Evolutionary conservation across 2,329 filamentous ascomycete species (phyloP).

Genomic region (Phialophora macrospora): DNA sequence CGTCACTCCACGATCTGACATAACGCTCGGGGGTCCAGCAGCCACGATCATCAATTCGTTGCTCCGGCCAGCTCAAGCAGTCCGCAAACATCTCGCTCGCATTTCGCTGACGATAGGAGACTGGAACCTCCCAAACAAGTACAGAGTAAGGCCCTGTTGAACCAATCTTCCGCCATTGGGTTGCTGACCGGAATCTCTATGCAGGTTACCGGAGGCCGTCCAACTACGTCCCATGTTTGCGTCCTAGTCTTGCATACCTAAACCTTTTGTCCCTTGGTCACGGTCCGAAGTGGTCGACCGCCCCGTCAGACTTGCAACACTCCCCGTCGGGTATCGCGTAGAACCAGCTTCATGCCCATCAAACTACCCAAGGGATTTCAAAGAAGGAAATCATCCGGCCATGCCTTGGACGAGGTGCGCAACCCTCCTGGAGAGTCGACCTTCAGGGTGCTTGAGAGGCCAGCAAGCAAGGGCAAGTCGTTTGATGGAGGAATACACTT

Average conservation of each 20-base stretch:
- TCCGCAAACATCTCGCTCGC: neutral
- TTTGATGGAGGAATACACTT: slow-evolving; percentile 47
- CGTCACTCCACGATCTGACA: slow-evolving; percentile 9
- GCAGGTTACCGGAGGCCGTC: slow-evolving; percentile 30
- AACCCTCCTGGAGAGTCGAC: slow-evolving; percentile 47
- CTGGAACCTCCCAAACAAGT: neutral
- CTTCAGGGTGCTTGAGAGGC: slow-evolving; percentile 61
- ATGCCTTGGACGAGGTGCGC: slow-evolving; percentile 56
- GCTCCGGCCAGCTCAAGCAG: neutral
- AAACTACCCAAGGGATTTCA: slow-evolving; percentile 60
- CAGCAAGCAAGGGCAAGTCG: slow-evolving; percentile 50
- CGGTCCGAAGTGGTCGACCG: slow-evolving; percentile 14
- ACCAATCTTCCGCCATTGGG: slow-evolving; percentile 7
- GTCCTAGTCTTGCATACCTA: slow-evolving; percentile 28
- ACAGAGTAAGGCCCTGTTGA: slow-evolving; percentile 5
- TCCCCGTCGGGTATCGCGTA: slow-evolving; percentile 24
- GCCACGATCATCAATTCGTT: slow-evolving; percentile 1
- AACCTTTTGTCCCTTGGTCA: slow-evolving; percentile 17
- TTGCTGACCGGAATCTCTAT: slow-evolving; percentile 28
- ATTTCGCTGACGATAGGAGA: neutral
- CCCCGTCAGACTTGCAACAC: slow-evolving; percentile 14
- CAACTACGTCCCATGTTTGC: slow-evolving; percentile 27
- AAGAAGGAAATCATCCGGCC: slow-evolving; percentile 61
- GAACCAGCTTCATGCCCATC: slow-evolving; percentile 56
- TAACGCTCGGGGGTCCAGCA: slow-evolving; percentile 4